Evolutionary conservation across 2,329 filamentous ascomycete genomes (phyloP).

Genomic region (Trematosphaeria pertusa): DNA sequence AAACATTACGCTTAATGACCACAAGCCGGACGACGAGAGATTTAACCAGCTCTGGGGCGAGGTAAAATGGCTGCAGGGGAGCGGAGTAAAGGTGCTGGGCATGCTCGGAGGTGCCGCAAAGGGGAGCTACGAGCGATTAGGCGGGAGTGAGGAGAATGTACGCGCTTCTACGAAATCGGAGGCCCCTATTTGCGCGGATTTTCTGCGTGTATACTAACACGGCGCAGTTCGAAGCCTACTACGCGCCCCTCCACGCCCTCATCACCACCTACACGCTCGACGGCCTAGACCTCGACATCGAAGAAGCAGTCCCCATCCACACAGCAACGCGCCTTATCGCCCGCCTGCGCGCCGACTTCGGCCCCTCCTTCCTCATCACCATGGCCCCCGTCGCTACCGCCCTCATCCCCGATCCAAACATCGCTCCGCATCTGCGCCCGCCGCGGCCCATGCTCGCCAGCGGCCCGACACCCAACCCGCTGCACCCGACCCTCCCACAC

Average conservation of each 20-base stretch:
- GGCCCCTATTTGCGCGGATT: no score
- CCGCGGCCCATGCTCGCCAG: conserved; percentile 38
- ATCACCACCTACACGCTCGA: conserved; percentile 61
- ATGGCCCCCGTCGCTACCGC: conserved; percentile 83
- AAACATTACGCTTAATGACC: conserved; percentile 80
- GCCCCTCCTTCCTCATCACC: conserved; percentile 74
- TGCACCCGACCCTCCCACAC: conserved; percentile 57
- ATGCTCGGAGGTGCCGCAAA: conserved; percentile 88
- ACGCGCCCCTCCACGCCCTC: conserved; percentile 70
- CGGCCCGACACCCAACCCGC: conserved; percentile 39
- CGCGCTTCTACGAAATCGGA: no score
- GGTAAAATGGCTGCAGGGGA: conserved; percentile 71
- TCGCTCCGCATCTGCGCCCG: conserved; percentile 38
- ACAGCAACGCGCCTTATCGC: conserved; percentile 64
- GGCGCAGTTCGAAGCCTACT: conserved; percentile 73
- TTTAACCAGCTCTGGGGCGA: conserved; percentile 82
- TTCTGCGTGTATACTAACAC: conserved; percentile 4
- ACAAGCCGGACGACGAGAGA: conserved; percentile 69
- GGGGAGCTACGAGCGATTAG: conserved; percentile 69
- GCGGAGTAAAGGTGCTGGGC: conserved; percentile 79
- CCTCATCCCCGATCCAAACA: conserved; percentile 58
- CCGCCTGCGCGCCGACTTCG: conserved; percentile 67
- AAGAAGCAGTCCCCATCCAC: conserved; percentile 74
- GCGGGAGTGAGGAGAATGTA: conserved; percentile 43
- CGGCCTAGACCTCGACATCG: conserved; percentile 55